A percentile compares a stretch with the other conserved stretches of the same genome.
Conservation (phyloP, 495 filamentous ascomycete genomes). For the Aspergillus sclerotioniger region DNA sequence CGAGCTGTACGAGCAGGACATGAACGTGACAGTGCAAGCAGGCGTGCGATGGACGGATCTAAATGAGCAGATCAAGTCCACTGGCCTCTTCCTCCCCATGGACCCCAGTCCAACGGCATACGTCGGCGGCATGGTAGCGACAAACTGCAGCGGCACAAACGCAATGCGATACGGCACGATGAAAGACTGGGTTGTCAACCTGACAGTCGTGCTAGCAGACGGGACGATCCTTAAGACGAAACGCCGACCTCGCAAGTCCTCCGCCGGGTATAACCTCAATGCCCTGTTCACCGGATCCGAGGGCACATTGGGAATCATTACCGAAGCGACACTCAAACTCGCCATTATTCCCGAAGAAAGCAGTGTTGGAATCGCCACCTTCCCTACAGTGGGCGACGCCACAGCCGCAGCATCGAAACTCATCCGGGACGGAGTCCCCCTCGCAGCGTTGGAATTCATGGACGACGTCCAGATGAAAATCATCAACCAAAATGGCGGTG, state of each 20-base stretch:
- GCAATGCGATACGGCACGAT: conserved; percentile 86
- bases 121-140: conserved; percentile 88
- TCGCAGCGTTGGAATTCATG: conserved; percentile 80
- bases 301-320: conserved; percentile 79
- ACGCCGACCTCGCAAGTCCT: conserved; percentile 54
- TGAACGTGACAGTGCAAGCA: conserved; percentile 17
- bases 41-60: conserved; percentile 56
- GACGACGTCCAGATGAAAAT: conserved; percentile 87
- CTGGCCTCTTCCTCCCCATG: conserved; percentile 78
- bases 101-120: conserved; percentile 62
- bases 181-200: conserved; percentile 81
- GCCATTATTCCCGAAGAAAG: conserved; percentile 67
- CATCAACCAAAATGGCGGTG: conserved; percentile 71
- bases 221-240: conserved; percentile 79
- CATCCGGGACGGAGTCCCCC: conserved; percentile 69
- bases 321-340: conserved; percentile 75
- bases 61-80: conserved; percentile 65
- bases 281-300: conserved; percentile 78
- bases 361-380: conserved; percentile 75
- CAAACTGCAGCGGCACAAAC: conserved; percentile 79
- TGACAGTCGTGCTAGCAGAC: conserved; percentile 84
- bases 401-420: conserved; percentile 72
- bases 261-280: conserved; percentile 79
- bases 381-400: conserved; percentile 66
- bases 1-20: conserved; percentile 67